Percentiles rank a stretch among this genome's conserved stretches.
phyloP scores from a whole-genome alignment of 805 yeast genomes.

The Candida montana region DNA sequence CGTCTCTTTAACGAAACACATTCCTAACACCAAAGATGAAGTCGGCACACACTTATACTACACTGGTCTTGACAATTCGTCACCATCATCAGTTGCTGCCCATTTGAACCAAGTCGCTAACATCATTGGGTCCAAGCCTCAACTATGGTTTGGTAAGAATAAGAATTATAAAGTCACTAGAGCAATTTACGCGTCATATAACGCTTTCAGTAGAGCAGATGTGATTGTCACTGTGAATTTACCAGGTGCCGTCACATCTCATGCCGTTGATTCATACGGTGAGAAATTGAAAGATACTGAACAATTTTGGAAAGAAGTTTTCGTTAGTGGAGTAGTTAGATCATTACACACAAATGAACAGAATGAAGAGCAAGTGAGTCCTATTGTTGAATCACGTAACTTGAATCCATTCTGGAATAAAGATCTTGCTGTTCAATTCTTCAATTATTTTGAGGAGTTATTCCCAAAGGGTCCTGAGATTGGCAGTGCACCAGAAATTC shows the following conservation, averaged over 20 bases:
- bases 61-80: slow-evolving; percentile 72
- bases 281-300: slow-evolving; percentile 47
- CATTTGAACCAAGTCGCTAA: slow-evolving; percentile 64
- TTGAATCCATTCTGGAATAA: slow-evolving; percentile 64
- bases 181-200: slow-evolving; percentile 66
- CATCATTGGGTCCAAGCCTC: slow-evolving; percentile 54
- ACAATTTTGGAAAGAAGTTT: slow-evolving; percentile 49
- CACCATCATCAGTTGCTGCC: slow-evolving; percentile 74
- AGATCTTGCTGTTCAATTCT: slow-evolving; percentile 46
- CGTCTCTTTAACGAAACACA: slow-evolving; percentile 45
- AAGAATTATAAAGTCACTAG: slow-evolving; percentile 67
- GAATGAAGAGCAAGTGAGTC: slow-evolving; percentile 66
- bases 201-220: slow-evolving; percentile 64
- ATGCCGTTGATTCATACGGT: slow-evolving; percentile 40
- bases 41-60: slow-evolving; percentile 67
- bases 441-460: slow-evolving; percentile 59
- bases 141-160: slow-evolving; percentile 75
- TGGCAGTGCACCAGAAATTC: slow-evolving; percentile 66
- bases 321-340: slow-evolving; percentile 63
- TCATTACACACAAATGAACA: slow-evolving; percentile 62
- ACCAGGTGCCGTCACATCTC: slow-evolving; percentile 67
- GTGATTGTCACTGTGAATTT: slow-evolving; percentile 67
- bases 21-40: slow-evolving; percentile 46
- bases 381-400: slow-evolving; percentile 78
- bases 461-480: slow-evolving; percentile 61